phyloP scores from a whole-genome alignment of 192 early-diverging fungal genomes.

The Podila minutissima region DNA sequence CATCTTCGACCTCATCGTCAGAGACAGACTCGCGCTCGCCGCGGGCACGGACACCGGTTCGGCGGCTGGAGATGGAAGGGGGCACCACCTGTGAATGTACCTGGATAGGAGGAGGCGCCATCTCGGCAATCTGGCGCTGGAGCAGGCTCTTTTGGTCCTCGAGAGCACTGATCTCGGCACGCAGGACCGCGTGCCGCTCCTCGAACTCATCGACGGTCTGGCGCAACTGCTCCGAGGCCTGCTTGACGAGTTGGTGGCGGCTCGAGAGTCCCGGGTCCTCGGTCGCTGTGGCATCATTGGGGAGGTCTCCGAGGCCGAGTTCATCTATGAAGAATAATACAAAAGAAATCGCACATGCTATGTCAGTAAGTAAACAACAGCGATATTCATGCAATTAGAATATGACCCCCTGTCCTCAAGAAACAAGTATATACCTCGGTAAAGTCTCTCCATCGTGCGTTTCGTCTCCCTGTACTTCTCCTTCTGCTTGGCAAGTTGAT shows the following conservation, averaged over 20 bases:
- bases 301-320: slow-evolving; percentile 16
- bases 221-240: slow-evolving; percentile 25
- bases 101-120: background rate
- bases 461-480: slow-evolving; percentile 2
- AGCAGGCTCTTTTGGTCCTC: background rate
- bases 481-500: background rate
- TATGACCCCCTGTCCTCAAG: background rate
- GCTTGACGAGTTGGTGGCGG: slow-evolving; percentile 7
- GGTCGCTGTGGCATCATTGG: background rate
- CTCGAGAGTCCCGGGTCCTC: background rate
- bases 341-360: background rate
- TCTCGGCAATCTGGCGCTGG: background rate
- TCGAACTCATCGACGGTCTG: slow-evolving; percentile 26
- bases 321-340: slow-evolving; percentile 10
- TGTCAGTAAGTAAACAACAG: background rate
- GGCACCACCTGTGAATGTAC: background rate
- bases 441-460: slow-evolving; percentile 3
- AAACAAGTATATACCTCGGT: slow-evolving; percentile 16
- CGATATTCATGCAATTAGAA: too few species aligned
- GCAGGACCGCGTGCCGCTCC: slow-evolving; percentile 3
- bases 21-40: background rate
- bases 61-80: background rate
- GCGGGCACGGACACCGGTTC: background rate
- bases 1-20: background rate
- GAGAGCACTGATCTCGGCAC: slow-evolving; percentile 15